Conservation (phyloP, 768 basidiomycete species). For the Rhodotorula babjevae region DNA sequence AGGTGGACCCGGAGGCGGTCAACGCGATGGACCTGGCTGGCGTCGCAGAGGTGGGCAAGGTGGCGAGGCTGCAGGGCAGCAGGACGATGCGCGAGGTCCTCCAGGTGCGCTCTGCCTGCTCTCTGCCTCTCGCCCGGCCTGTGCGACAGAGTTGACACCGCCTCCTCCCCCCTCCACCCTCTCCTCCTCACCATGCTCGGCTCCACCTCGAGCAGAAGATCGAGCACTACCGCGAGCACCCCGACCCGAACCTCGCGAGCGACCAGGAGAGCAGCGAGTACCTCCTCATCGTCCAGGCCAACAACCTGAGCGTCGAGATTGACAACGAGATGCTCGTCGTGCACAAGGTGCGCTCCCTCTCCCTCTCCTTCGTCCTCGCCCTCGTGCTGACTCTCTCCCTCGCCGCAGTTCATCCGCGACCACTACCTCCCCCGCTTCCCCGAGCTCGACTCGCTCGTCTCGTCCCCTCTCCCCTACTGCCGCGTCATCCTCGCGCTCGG, state of each 20-base stretch:
- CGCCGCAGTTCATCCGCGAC: slow-evolving; percentile 82
- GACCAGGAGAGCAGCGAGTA: slow-evolving; percentile 93
- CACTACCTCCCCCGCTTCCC: slow-evolving; percentile 94
- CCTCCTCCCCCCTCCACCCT: too few species aligned
- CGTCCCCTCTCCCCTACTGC: slow-evolving; percentile 86
- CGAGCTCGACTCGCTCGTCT: slow-evolving; percentile 89
- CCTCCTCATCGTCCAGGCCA: slow-evolving; percentile 89
- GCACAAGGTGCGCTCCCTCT: slow-evolving; percentile 64
- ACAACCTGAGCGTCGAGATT: slow-evolving; percentile 94
- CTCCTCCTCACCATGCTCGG: too few species aligned
- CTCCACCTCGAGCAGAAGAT: slow-evolving; percentile 62
- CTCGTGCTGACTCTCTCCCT: not conserved
- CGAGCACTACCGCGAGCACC: slow-evolving; percentile 72
- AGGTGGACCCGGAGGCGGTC: slow-evolving; percentile 88
- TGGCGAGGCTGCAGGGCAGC: slow-evolving; percentile 83
- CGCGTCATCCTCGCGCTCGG: slow-evolving; percentile 80
- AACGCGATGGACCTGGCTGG: slow-evolving; percentile 83
- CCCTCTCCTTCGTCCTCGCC: not conserved
- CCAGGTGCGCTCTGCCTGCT: slow-evolving; percentile 53
- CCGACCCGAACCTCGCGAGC: slow-evolving; percentile 70
- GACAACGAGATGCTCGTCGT: slow-evolving; percentile 97
- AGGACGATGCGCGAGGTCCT: slow-evolving; percentile 82
- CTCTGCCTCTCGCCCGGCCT: not conserved
- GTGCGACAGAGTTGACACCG: not conserved
- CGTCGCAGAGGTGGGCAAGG: slow-evolving; percentile 77